Evolutionary conservation across 2,329 filamentous ascomycete species (phyloP), one percentile per base, ranked within the genome.

Genomic region (Trichoderma arundinaceum): DNA sequence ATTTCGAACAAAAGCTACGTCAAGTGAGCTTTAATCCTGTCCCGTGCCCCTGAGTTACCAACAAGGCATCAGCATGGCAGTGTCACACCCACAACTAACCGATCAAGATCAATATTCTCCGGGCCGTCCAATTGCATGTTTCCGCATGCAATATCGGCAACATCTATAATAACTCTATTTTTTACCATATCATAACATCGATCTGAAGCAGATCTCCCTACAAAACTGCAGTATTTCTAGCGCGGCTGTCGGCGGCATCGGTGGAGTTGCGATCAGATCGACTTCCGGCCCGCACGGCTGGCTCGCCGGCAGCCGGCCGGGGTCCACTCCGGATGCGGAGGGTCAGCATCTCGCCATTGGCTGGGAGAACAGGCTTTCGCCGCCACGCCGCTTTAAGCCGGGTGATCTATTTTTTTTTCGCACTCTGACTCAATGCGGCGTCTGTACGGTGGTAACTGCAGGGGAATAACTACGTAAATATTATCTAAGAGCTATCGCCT

Each of bases 171-270:
- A 63, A 63, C 39, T 63, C n/a, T 53, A 44, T n/a, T 38, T 38
- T 54, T 46, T 9, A 38, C 38, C 39, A 1, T 46, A 46, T 46
- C 44, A 6, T 19, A 38, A 17, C 41, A 28, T 54, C 39, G 38
- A 17, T 7, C 22, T n/a, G 12, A 22, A 17, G 28, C 43, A 59
- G 56, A 46, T 38, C 5, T 54, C 38, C 17, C 39, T 54, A 0
- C 28, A 35, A 62, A 39, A 38, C 6, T 1, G 1, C 39, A 46
- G 38, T 1, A 17, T 43, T 17, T n/a, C 12, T 13, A 48, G 17
- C 8, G 32, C 71, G 72, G 72, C 56, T 72, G 69, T 72, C 71
- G 72, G 72, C 68, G 70, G 71, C 66, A 70, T 72, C 70, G 72
- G 68, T 66, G 70, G 49, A 38, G 13, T 54, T 49, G 38, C 39